Conservation (phyloP, 495 filamentous ascomycete species). For the Lepidopterella palustris region DNA sequence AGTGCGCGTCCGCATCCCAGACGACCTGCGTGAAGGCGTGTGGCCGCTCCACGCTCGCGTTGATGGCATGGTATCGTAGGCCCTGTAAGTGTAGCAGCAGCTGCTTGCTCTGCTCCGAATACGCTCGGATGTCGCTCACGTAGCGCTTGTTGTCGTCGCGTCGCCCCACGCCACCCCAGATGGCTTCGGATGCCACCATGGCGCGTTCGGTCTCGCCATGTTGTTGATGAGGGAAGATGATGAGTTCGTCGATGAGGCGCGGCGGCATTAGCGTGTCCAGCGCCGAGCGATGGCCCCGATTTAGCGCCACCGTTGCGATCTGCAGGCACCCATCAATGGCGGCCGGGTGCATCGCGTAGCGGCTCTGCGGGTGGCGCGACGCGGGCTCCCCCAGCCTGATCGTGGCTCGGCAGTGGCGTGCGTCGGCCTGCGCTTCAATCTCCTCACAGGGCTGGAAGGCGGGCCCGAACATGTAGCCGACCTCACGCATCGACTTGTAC, state of each 20-base stretch:
- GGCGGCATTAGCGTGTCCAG: background rate
- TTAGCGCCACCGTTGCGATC: background rate
- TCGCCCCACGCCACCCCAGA: too few relatives aligned
- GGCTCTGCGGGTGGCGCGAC: background rate
- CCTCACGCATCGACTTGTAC: slow-evolving; percentile 2
- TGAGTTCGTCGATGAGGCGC: background rate
- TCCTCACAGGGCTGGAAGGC: background rate
- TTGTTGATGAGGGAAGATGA: too few relatives aligned
- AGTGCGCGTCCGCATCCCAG: too few relatives aligned
- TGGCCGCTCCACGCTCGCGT: too few relatives aligned
- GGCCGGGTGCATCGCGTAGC: slow-evolving; percentile 8
- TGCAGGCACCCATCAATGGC: slow-evolving; percentile 3
- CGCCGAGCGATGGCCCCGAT: background rate
- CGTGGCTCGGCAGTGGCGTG: slow-evolving; percentile 13
- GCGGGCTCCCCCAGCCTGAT: slow-evolving; percentile 6
- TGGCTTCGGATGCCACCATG: too few relatives aligned
- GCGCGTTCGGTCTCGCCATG: too few relatives aligned
- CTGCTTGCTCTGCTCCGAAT: background rate
- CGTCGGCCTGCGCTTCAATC: background rate
- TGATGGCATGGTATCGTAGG: too few relatives aligned
- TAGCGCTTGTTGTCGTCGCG: background rate
- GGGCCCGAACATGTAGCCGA: slow-evolving; percentile 6
- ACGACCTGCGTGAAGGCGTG: too few relatives aligned
- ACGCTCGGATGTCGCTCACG: background rate
- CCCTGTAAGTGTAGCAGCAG: background rate